Percentiles rank a stretch among this genome's conserved stretches.
phyloP scores from a whole-genome alignment of 108 stramenopile species.

The Cylindrotheca closterium region DNA sequence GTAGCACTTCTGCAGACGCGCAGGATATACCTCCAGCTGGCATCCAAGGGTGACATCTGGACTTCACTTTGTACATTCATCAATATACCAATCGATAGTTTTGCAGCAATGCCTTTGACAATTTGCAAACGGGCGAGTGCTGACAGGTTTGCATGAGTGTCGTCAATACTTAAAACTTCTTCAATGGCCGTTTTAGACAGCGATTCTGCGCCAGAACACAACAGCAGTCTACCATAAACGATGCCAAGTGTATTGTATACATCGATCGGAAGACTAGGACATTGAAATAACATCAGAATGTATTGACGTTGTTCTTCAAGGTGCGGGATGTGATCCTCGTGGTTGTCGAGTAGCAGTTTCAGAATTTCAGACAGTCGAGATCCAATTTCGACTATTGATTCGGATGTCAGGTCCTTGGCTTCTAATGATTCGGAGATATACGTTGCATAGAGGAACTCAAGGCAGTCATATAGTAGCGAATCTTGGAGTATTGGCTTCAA shows the following conservation, averaged over 20 bases:
- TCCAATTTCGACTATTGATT: not conserved
- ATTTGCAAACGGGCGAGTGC: conserved; percentile 14
- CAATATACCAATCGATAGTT: conserved; percentile 10
- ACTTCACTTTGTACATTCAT: conserved; percentile 1
- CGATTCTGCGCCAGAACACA: conserved; percentile 2
- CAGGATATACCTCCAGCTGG: conserved; percentile 22
- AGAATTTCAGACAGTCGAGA: conserved; percentile 12
- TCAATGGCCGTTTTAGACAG: not conserved
- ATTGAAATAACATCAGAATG: conserved; percentile 16
- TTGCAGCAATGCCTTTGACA: conserved; percentile 31
- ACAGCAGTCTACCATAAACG: conserved; percentile 34
- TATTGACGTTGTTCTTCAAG: conserved; percentile 10
- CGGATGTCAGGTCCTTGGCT: not conserved
- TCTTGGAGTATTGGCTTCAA: conserved; percentile 13
- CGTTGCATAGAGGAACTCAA: conserved; percentile 8
- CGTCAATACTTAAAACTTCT: not conserved
- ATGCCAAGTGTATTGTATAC: conserved; percentile 35
- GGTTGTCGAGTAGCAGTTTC: conserved; percentile 12
- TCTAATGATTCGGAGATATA: not conserved
- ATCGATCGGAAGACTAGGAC: conserved; percentile 26
- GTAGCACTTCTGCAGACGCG: conserved; percentile 13
- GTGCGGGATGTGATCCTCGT: not conserved
- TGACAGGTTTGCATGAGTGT: conserved; percentile 3
- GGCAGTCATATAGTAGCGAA: conserved; percentile 4
- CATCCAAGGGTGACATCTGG: conserved; percentile 12